These are phyloP conservation scores for Hemisphaericaspora nanyangensis DNA, from an alignment of 805 yeast genomes.

Conservation along the genomic window DNA sequence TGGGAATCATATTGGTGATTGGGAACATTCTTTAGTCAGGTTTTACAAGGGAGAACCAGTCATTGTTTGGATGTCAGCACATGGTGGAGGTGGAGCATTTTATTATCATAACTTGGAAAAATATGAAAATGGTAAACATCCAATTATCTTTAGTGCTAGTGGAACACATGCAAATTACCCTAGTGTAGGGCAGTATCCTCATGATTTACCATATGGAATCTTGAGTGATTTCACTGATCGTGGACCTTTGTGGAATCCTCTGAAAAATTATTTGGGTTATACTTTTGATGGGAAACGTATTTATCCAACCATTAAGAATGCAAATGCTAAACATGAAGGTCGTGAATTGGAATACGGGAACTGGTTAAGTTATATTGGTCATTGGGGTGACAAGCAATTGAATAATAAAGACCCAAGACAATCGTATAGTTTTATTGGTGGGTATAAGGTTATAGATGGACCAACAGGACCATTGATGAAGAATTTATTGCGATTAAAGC, in stretches of 20 bases:
- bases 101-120: conserved; percentile 73
- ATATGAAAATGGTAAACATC: conserved; percentile 43
- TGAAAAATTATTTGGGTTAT: conserved; percentile 76
- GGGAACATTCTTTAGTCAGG: conserved; percentile 93
- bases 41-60: conserved; percentile 78
- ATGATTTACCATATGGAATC: conserved; percentile 90
- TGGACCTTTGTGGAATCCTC: conserved; percentile 95
- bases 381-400: conserved; percentile 86
- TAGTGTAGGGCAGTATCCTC: conserved; percentile 93
- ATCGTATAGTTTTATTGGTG: conserved; percentile 75
- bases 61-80: conserved; percentile 95
- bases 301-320: conserved; percentile 36
- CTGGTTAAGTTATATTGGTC: conserved; percentile 81
- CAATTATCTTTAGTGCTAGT: conserved; percentile 83
- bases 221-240: conserved; percentile 91
- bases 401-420: conserved; percentile 72
- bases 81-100: conserved; percentile 95
- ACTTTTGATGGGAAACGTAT: conserved; percentile 62
- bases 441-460: conserved; percentile 88
- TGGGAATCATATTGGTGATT: conserved; percentile 96
- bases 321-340: conserved; percentile 44
- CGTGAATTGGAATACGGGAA: conserved; percentile 55
- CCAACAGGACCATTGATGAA: conserved; percentile 88
- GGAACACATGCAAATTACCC: conserved; percentile 98
- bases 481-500: conserved; percentile 60